Percentiles rank a stretch among this genome's conserved stretches.
phyloP scores from a whole-genome alignment of 306 rosid species.

The Cicer pinnatifidum region DNA sequence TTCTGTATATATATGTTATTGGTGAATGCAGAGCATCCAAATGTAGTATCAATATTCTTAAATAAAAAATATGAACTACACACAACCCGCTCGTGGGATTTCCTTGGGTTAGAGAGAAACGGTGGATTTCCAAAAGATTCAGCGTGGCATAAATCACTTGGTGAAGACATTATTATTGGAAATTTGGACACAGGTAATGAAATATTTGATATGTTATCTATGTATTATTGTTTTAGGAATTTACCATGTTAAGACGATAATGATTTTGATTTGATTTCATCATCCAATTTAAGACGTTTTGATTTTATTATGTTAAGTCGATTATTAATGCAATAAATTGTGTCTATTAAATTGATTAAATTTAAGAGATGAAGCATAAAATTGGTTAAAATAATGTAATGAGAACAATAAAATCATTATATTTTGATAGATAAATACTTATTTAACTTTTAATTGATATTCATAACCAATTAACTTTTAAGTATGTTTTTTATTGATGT shows the following conservation, averaged over 20 bases:
- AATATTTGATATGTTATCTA: background rate
- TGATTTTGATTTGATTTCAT: background rate
- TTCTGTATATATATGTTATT: background rate
- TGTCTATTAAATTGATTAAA: no score
- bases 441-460: no score
- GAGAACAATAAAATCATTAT: no score
- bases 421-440: no score
- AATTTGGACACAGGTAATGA: constrained; percentile 70
- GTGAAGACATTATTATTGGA: constrained; percentile 67
- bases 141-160: constrained; percentile 56
- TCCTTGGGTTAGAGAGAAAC: constrained; percentile 53
- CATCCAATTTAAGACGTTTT: no score
- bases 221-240: background rate
- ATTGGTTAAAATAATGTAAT: no score
- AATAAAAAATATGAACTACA: constrained; percentile 52
- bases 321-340: no score
- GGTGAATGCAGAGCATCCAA: constrained; percentile 54
- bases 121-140: constrained; percentile 41
- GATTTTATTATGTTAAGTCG: no score
- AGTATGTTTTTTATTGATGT: background rate
- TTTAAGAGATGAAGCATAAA: no score
- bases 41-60: constrained; percentile 59
- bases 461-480: background rate
- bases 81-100: constrained; percentile 78
- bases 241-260: background rate